Evolutionary conservation across 371 early-diverging fungal species (phyloP).

Genomic region (Blakeslea trispora): DNA sequence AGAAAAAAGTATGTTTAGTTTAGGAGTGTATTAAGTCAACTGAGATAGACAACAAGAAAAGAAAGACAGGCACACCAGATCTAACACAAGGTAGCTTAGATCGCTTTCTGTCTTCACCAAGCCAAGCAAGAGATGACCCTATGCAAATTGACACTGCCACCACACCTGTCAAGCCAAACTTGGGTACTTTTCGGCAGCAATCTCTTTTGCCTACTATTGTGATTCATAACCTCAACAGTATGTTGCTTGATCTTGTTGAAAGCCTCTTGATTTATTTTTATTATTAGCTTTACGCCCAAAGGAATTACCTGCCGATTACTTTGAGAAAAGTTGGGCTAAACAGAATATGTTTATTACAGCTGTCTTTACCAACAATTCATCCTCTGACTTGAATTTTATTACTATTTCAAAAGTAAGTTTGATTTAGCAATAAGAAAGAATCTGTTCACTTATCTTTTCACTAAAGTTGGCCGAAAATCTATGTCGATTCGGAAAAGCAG

Average conservation of each 20-base stretch:
- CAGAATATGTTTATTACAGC: constrained; percentile 64
- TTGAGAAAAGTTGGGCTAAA: constrained; percentile 62
- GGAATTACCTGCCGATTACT: constrained; percentile 64
- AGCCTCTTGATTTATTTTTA: not conserved
- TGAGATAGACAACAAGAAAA: constrained; percentile 13
- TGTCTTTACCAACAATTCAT: constrained; percentile 1
- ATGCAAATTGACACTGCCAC: constrained; percentile 17
- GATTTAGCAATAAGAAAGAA: constrained; percentile 7
- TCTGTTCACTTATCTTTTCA: too few relatives aligned
- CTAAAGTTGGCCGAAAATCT: constrained; percentile 67
- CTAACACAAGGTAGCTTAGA: constrained; percentile 15
- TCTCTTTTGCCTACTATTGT: constrained; percentile 46
- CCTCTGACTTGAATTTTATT: not conserved
- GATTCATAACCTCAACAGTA: constrained; percentile 69
- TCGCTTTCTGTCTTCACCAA: constrained; percentile 9
- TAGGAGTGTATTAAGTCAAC: too few relatives aligned
- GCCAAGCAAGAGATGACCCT: constrained; percentile 5
- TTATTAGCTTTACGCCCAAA: constrained; percentile 50
- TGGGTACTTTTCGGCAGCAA: constrained; percentile 27
- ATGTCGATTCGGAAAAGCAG: constrained; percentile 76
- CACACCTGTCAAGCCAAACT: not conserved
- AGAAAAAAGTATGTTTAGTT: too few relatives aligned
- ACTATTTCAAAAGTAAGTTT: constrained; percentile 5
- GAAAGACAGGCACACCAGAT: constrained; percentile 3
- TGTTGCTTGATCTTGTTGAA: not conserved